Evolutionary conservation across 2,329 filamentous ascomycete genomes (phyloP).

Genomic region (Furcasterigmium sp.): DNA sequence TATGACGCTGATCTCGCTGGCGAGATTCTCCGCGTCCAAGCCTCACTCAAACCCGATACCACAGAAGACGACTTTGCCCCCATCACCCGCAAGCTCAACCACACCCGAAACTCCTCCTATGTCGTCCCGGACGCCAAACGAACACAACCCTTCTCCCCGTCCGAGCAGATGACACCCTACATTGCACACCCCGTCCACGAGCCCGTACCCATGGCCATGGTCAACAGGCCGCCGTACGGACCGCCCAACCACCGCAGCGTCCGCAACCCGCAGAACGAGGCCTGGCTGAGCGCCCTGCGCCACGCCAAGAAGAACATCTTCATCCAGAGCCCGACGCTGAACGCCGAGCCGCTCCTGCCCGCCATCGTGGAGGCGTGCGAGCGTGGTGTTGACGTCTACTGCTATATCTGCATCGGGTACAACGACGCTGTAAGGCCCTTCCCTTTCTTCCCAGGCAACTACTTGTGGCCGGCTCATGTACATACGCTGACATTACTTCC

Average conservation of each 20-base stretch:
- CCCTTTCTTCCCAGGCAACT: neutral
- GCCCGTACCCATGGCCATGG: conserved; percentile 65
- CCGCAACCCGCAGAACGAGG: conserved; percentile 68
- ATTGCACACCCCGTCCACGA: conserved; percentile 47
- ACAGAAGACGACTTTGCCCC: conserved; percentile 52
- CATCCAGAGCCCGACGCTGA: conserved; percentile 74
- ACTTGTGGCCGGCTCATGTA: neutral
- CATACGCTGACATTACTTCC: neutral
- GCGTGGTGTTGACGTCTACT: conserved; percentile 61
- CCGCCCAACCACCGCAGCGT: conserved; percentile 54
- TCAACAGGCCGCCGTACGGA: conserved; percentile 64
- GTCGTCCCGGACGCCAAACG: neutral
- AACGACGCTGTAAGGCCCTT: conserved; percentile 55
- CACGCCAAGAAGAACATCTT: conserved; percentile 63
- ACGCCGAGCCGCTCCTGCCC: conserved; percentile 61
- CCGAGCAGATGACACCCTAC: conserved; percentile 61
- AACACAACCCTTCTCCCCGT: neutral
- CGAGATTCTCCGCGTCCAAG: conserved; percentile 59
- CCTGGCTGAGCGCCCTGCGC: conserved; percentile 64
- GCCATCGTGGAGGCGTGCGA: conserved; percentile 60
- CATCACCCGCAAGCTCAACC: conserved; percentile 62
- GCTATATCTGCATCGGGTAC: conserved; percentile 73
- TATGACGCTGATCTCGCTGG: conserved; percentile 57
- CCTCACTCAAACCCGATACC: conserved; percentile 41
- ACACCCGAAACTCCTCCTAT: conserved; percentile 2